Conservation (phyloP, 2,329 filamentous ascomycete species). For the Sarocladium kiliense region DNA sequence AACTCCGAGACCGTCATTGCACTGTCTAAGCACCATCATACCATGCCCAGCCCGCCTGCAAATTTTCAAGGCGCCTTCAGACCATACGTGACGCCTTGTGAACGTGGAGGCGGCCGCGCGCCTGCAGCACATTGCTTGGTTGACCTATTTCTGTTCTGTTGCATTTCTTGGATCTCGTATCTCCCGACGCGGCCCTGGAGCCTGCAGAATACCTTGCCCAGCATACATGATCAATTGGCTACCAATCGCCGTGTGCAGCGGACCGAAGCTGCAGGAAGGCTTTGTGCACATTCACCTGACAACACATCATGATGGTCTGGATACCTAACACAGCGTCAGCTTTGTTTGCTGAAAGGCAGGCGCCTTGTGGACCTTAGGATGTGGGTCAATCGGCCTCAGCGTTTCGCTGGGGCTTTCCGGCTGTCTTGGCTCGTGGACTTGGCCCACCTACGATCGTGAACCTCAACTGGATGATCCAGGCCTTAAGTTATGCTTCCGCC, state of each 20-base stretch:
- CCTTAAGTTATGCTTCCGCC: no score
- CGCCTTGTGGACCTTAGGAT: not conserved
- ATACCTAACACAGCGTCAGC: not conserved
- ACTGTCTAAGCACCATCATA: not conserved
- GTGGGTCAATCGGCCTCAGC: not conserved
- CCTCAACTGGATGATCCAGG: no score
- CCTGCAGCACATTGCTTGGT: not conserved
- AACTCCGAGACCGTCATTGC: no score
- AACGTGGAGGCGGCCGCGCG: no score
- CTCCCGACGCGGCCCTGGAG: not conserved
- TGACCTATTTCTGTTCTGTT: not conserved
- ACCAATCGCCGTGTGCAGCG: not conserved
- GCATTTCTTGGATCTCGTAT: constrained; percentile 4
- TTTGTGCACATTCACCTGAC: not conserved
- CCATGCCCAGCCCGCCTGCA: no score
- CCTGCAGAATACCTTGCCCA: not conserved
- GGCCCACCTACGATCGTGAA: no score
- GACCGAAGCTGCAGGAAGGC: not conserved
- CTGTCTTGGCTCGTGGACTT: not conserved
- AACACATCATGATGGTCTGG: not conserved
- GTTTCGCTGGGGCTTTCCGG: no score
- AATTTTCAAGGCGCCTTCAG: no score
- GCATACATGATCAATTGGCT: not conserved
- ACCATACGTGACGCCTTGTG: no score
- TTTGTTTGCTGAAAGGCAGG: no score